These are phyloP conservation scores for Cardiospermum halicacabum DNA, from an alignment of 345 rosid genomes.

Conservation along the genomic window DNA sequence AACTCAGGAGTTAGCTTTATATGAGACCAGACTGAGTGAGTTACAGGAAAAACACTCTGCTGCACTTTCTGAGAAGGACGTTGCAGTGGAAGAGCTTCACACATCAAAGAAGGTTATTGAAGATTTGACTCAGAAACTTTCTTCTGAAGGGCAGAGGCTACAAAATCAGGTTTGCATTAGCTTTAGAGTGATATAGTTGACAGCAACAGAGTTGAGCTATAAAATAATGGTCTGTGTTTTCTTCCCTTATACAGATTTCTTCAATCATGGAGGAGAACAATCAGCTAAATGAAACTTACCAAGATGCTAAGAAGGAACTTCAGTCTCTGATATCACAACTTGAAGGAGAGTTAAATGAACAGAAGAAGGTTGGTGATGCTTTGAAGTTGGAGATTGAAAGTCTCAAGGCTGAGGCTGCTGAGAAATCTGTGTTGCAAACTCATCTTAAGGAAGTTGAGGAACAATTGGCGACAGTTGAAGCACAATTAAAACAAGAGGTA, in stretches of 20 bases:
- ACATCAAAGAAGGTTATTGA: slow-evolving; percentile 56
- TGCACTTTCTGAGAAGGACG: slow-evolving; percentile 53
- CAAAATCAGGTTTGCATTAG: slow-evolving; percentile 65
- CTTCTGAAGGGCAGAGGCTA: slow-evolving; percentile 61
- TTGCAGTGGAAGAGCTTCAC: slow-evolving; percentile 52
- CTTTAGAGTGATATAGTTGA: slow-evolving; percentile 6
- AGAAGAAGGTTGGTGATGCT: slow-evolving; percentile 39
- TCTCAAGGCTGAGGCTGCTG: slow-evolving; percentile 42
- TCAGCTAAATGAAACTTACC: slow-evolving; percentile 56
- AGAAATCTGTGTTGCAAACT: slow-evolving; percentile 48
- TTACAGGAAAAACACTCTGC: slow-evolving; percentile 49
- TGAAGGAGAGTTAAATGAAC: slow-evolving; percentile 51
- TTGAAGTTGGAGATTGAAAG: slow-evolving; percentile 39
- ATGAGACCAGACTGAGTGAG: slow-evolving; percentile 57
- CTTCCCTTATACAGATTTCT: slow-evolving; percentile 53
- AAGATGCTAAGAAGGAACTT: slow-evolving; percentile 63
- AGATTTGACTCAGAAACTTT: slow-evolving; percentile 51
- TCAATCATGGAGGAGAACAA: slow-evolving; percentile 68
- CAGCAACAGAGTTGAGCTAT: slow-evolving; percentile 1
- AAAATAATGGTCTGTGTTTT: neutral
- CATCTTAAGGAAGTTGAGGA: slow-evolving; percentile 61
- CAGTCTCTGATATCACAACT: slow-evolving; percentile 54
- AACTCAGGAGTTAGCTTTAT: slow-evolving; percentile 58
- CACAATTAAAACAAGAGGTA: slow-evolving; percentile 54
- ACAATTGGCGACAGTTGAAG: slow-evolving; percentile 33